Evolutionary conservation across 805 yeast genomes (phyloP), one percentile per base, ranked within the genome.

Genomic region (Saccharomycopsis sp.): DNA sequence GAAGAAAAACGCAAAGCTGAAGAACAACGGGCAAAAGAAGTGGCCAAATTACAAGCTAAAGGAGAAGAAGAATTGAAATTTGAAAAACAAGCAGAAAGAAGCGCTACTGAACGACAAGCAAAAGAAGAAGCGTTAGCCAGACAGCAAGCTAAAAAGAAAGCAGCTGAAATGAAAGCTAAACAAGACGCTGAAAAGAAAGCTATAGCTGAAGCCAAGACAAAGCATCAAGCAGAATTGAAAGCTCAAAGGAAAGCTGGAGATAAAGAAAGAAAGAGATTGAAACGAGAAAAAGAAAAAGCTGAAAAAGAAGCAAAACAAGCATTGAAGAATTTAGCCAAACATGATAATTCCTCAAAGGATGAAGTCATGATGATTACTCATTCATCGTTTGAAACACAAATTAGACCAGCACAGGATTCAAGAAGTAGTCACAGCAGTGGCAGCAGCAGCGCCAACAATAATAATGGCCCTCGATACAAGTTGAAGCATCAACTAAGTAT

Each of bases 161-260:
- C 48, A 21, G 40, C 38, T 40, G 45, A 35, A 21, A 11, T 22
- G 5, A 34, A 23, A 22, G 40, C 26, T 28, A 43, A 31, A 16
- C 29, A 34, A 31, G 44, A 44, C 8, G 28, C 22, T 23, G 38
- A 44, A 31, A 73, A 74, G 37, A 68, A 97, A 24, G 41, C 44
- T 37, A 38, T 27, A 16, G 40, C 45, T 4, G 28, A 38, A 29
- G 28, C 27, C 4, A 44, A 41, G 44, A 27, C 53, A 19, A 38
- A 41, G 45, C 36, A 36, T 17, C 34, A 39, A 24, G 23, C 43
- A 8, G 28, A 44, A 22, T 8, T 16, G 5, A 31, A 16, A 21
- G 50, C 35, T 4, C 5, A 27, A 27, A n/a, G n/a, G n/a, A n/a
- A n/a, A n/a, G n/a, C n/a, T n/a, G n/a, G n/a, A n/a, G n/a, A n/a